Conservation (phyloP, 2,329 filamentous ascomycete genomes). For the Paecilomyces sp. region DNA sequence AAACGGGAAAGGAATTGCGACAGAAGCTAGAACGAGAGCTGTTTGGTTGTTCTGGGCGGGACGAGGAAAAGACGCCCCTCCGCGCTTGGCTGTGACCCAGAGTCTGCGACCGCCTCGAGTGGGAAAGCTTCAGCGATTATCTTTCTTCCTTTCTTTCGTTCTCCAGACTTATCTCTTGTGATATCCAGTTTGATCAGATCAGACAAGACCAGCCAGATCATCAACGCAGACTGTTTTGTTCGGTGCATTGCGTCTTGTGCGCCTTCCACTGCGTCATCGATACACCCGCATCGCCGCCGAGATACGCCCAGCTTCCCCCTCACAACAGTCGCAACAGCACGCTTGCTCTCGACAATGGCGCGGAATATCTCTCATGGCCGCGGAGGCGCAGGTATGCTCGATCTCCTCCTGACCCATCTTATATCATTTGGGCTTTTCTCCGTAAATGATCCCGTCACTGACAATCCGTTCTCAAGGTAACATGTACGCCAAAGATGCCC, state of each 20-base stretch:
- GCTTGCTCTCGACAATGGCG: neutral
- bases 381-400: constrained; percentile 59
- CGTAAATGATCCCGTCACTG: neutral
- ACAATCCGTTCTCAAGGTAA: constrained; percentile 43
- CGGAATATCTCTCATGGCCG: constrained; percentile 59
- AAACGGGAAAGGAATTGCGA: neutral
- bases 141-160: neutral
- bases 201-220: neutral
- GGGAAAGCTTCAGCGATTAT: neutral
- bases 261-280: neutral
- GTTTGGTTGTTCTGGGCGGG: neutral
- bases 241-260: neutral
- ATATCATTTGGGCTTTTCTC: neutral
- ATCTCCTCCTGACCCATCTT: neutral
- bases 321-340: neutral
- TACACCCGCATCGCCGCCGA: neutral
- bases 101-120: neutral
- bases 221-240: neutral
- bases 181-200: neutral
- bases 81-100: neutral
- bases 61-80: neutral
- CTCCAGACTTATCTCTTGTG: neutral
- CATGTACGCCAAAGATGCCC: constrained; percentile 49
- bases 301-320: neutral
- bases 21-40: neutral